Evolutionary conservation across 345 rosid genomes (phyloP).

Genomic region (Corchorus olitorius): DNA sequence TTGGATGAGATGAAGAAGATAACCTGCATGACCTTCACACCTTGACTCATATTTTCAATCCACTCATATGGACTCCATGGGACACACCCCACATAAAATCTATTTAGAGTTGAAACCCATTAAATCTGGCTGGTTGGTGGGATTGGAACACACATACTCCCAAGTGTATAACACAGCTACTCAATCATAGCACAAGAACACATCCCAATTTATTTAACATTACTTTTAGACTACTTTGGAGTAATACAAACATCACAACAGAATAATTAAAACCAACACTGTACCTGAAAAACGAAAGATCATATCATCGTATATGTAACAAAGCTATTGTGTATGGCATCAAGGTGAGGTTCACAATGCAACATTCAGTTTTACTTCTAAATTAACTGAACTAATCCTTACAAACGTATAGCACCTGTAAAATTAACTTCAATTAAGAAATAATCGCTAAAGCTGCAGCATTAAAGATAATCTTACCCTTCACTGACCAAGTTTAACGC

Average conservation of each 20-base stretch:
- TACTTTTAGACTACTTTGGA: slow-evolving; percentile 22
- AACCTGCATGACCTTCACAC: slow-evolving; percentile 22
- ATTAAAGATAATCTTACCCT: slow-evolving; percentile 56
- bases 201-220: slow-evolving; percentile 26
- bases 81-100: slow-evolving; percentile 17
- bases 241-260: slow-evolving; percentile 15
- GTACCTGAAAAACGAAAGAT: slow-evolving; percentile 33
- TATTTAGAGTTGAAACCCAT: not conserved
- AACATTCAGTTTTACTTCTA: slow-evolving; percentile 16
- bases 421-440: slow-evolving; percentile 25
- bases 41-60: slow-evolving; percentile 27
- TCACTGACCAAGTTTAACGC: slow-evolving; percentile 75
- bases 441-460: slow-evolving; percentile 2
- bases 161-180: slow-evolving; percentile 22
- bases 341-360: slow-evolving; percentile 19
- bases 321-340: slow-evolving; percentile 15
- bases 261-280: slow-evolving; percentile 27
- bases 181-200: slow-evolving; percentile 28
- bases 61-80: slow-evolving; percentile 3
- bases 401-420: slow-evolving; percentile 26
- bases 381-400: slow-evolving; percentile 20
- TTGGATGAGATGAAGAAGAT: slow-evolving; percentile 26
- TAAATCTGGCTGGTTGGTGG: slow-evolving; percentile 20
- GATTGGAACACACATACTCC: slow-evolving; percentile 24
- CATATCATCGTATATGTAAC: slow-evolving; percentile 21